These are phyloP conservation scores for Funneliformis geosporum DNA, from an alignment of 192 early-diverging fungal genomes.

Conservation along the genomic window DNA sequence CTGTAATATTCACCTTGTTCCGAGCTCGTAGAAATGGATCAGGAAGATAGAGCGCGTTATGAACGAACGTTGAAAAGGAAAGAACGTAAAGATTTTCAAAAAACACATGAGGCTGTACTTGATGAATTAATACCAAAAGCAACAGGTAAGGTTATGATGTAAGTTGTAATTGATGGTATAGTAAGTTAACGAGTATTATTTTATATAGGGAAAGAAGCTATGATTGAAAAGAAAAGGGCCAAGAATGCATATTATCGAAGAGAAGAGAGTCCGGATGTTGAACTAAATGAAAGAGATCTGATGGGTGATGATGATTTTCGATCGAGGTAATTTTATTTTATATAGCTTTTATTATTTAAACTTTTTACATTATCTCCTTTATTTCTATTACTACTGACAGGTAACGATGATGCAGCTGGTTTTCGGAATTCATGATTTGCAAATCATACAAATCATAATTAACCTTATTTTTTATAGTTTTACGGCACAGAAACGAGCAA, in stretches of 20 bases:
- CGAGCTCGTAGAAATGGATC: constrained; percentile 41
- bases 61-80: constrained; percentile 39
- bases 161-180: neutral
- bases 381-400: no score
- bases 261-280: constrained; percentile 65
- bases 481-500: constrained; percentile 38
- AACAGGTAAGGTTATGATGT: constrained; percentile 42
- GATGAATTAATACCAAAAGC: constrained; percentile 71
- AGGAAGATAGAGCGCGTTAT: constrained; percentile 50
- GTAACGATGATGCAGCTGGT: no score
- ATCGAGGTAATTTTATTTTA: constrained; percentile 31
- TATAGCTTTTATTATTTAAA: neutral
- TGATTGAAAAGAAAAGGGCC: constrained; percentile 62
- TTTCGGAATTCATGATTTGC: no score
- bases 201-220: constrained; percentile 54
- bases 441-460: neutral
- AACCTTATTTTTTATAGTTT: constrained; percentile 37
- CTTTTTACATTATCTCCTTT: neutral
- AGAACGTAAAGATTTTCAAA: constrained; percentile 45
- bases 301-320: constrained; percentile 59
- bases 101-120: constrained; percentile 54
- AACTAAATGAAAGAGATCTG: constrained; percentile 62
- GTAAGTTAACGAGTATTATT: neutral
- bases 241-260: constrained; percentile 58
- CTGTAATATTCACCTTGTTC: constrained; percentile 8